Evolutionary conservation across 768 basidiomycete species (phyloP), one percentile per base, ranked within the genome.

Genomic region (Mycena epipterygia): DNA sequence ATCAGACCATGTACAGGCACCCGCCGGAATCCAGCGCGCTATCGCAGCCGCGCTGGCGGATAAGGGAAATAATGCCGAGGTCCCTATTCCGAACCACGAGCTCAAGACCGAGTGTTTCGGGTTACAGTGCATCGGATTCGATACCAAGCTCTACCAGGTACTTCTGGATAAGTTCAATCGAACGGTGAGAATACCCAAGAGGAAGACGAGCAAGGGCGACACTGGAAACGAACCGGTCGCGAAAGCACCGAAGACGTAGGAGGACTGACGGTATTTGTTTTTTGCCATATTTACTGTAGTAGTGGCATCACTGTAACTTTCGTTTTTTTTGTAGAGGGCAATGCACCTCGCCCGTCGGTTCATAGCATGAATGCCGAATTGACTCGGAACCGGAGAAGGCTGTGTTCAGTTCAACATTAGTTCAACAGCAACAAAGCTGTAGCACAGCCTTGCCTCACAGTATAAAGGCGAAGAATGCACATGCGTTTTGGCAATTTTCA

Each of bases 91-190:
- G 8, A 23, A 39, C 17, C 14, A 17, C 25, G 25, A 58, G 17
- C 57, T 58, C 41, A 58, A 44, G 29, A 58, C 57, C 25, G 57
- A 58, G 27, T 58, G 57, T 30, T 58, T 58, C 27, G 57, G 57
- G 25, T 23, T 58, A 27, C 57, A 58, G 39, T 58, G 57, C 27
- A 41, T 32, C 6, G 57, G 57, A 21, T 58, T 42, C 27, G 57
- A 58, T 30, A 16, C 19, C 33, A 7, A 32, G 72, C 27, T 58
- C 4, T 44, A 58, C 21, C 3, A 58, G 57, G 3, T 12, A 6
- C 23, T 58, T 41, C 7, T 11, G 5, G 3, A 57, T 2, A 23
- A 2, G 3, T 57, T 23, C 11, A 19, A 56, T n/a, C n/a, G n/a
- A n/a, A n/a, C n/a, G 32, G 53, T 4, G 7, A 23, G 3, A 33